These are phyloP conservation scores for Tetrahymena thermophila DNA, from an alignment of 73 alveolate species.

Conservation along the genomic window DNA sequence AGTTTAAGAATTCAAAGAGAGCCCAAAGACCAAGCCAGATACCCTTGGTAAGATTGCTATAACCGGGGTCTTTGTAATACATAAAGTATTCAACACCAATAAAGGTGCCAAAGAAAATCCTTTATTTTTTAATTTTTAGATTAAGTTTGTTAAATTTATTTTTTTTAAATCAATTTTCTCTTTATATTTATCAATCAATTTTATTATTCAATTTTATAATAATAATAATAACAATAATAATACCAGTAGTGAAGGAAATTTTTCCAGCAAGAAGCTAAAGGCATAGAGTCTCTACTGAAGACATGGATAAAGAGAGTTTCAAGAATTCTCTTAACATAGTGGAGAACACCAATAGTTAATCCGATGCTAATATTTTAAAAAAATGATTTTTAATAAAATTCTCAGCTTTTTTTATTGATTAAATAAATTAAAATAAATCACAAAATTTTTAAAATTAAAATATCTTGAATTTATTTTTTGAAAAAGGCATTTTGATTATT, in stretches of 20 bases:
- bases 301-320: constrained; percentile 91
- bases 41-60: background rate
- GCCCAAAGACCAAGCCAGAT: constrained; percentile 14
- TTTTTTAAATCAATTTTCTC: too few relatives aligned
- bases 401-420: background rate
- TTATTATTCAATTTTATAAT: too few relatives aligned
- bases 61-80: background rate
- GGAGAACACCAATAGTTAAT: constrained; percentile 69
- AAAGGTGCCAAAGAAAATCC: background rate
- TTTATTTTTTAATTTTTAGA: background rate
- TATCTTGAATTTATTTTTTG: too few relatives aligned
- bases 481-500: too few relatives aligned
- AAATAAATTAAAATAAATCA: too few relatives aligned
- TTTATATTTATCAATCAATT: too few relatives aligned
- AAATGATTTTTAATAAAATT: background rate
- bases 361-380: constrained; percentile 33
- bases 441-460: too few relatives aligned
- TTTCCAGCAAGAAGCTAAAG: constrained; percentile 73
- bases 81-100: background rate
- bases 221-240: too few relatives aligned
- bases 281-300: constrained; percentile 91
- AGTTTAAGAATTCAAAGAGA: constrained; percentile 35
- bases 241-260: constrained; percentile 94
- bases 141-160: too few relatives aligned
- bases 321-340: constrained; percentile 80